These are phyloP conservation scores for Lepidopterella palustris DNA, from an alignment of 495 filamentous ascomycete genomes.

Conservation along the genomic window DNA sequence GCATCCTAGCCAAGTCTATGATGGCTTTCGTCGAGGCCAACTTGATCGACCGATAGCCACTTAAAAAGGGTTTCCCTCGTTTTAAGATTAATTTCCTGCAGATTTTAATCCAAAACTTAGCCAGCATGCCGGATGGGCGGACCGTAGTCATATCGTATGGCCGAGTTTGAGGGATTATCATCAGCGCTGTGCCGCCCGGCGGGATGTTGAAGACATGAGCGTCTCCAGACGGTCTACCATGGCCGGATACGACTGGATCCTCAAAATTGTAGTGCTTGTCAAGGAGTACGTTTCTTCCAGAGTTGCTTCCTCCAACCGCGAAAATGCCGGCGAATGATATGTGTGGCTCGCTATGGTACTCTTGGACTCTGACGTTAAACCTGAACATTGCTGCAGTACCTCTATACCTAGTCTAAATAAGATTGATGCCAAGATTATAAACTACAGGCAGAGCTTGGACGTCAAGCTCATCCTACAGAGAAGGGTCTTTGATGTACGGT, in stretches of 20 bases:
- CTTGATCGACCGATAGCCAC: background rate
- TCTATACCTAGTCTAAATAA: background rate
- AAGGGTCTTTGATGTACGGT: background rate
- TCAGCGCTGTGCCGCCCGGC: no score
- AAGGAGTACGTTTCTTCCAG: no score
- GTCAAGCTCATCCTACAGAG: background rate
- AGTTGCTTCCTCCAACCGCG: no score
- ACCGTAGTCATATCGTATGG: no score
- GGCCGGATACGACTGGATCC: no score
- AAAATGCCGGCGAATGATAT: background rate
- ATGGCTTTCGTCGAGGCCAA: background rate
- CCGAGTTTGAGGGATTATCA: no score
- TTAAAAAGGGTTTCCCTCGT: background rate
- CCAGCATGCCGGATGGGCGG: no score
- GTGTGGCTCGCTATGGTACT: background rate
- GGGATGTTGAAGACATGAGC: no score
- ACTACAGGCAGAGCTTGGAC: background rate
- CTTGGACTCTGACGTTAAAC: background rate
- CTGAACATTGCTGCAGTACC: background rate
- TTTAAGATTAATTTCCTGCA: no score
- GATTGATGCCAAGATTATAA: background rate
- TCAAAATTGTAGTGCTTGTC: no score
- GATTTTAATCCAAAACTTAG: no score
- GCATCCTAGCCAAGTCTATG: background rate
- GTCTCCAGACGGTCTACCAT: no score